These are phyloP conservation scores for Russula olivacea DNA, from an alignment of 768 basidiomycete genomes.

Conservation along the genomic window DNA sequence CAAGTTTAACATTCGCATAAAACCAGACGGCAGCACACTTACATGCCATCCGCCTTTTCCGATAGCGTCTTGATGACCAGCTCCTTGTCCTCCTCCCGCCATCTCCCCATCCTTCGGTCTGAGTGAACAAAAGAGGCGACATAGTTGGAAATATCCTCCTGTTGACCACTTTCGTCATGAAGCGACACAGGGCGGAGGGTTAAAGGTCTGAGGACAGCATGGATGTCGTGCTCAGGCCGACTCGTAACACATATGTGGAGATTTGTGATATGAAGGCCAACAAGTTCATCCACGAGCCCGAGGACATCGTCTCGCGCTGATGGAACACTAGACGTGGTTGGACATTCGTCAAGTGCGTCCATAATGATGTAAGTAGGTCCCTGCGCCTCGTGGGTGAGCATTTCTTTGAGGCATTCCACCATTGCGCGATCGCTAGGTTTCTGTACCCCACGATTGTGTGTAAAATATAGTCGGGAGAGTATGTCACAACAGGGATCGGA, in stretches of 20 bases:
- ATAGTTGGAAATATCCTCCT: background rate
- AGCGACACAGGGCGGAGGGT: background rate
- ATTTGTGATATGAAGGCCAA: background rate
- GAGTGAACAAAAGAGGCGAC: background rate
- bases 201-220: background rate
- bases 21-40: background rate
- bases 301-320: slow-evolving; percentile 2
- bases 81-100: background rate
- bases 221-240: slow-evolving; percentile 7
- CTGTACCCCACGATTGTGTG: background rate
- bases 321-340: background rate
- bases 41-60: background rate
- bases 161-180: background rate
- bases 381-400: background rate
- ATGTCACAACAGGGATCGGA: background rate
- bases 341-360: slow-evolving; percentile 1
- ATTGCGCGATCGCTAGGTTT: background rate
- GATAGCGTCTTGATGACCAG: background rate
- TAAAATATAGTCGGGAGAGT: background rate
- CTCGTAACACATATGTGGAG: slow-evolving; percentile 7
- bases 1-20: background rate
- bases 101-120: background rate
- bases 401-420: background rate
- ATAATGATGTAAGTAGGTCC: background rate
- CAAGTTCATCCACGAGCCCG: background rate